Base-by-base conservation (phyloP, 2,329 filamentous ascomycete genomes). In the Microcera coccophila region DNA sequence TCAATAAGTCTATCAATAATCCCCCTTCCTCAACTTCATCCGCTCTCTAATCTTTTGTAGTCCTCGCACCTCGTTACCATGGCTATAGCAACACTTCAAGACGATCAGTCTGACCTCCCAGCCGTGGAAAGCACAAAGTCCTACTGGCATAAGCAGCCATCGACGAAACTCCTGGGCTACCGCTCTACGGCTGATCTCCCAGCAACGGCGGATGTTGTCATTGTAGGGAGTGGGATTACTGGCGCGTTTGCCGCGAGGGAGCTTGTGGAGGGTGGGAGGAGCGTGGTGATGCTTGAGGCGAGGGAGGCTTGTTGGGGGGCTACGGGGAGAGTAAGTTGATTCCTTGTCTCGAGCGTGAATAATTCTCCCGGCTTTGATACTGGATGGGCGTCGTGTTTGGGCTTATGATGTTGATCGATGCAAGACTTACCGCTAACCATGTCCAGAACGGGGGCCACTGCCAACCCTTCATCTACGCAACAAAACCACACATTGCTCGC, bases 281-380 rank as follows among this genome's bases (percentile, higher is more conserved):
- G 66, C n/a, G 75, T 90, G 7, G 71, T 90, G 5, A 75, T 90
- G 70, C 71, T 91, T 4, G 87, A 91, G 65, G 87, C 87, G 12
- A 74, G 87, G 55, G 86, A 90, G 68, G 85, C 82, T 4, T 90
- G 86, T 59, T 90, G 79, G 78, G 87, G 87, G 15, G 87, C 87
- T n/a, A 91, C 86, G 1, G 86, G 87, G n/a, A 69, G 86, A 58
- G 84, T 87, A 58, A 72, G 80, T 72, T 5, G 16, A n/a, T n/a
- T n/a, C n/a, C n/a, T 22, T 26, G 9, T 15, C 20, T 33, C 35
- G 34, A n/a, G 4, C 3, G 19, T 31, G 33, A 26, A 11, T 36
- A n/a, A 19, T 36, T 41, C 28, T 12, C 33, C 22, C 20, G 14
- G 14, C 18, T 15, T 19, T 26, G 22, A n/a, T n/a, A n/a, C n/a